Conservation (phyloP, 2,329 filamentous ascomycete genomes). For the Aureobasidium sp. region DNA sequence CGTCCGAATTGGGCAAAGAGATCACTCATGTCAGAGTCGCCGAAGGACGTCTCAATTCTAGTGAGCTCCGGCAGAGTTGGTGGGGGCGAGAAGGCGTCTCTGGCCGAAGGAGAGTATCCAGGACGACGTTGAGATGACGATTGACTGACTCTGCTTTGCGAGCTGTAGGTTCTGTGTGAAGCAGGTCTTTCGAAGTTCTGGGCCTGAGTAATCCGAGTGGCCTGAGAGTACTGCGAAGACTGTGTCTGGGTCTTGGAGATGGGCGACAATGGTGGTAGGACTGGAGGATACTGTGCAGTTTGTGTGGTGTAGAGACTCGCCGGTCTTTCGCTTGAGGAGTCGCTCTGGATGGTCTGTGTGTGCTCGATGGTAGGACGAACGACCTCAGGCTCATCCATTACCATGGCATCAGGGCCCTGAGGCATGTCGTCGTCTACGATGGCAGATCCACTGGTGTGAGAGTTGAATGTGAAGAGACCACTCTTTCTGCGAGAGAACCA, state of each 20-base stretch:
- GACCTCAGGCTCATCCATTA: background rate
- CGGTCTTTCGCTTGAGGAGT: background rate
- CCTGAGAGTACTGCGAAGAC: conserved; percentile 6
- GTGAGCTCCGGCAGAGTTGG: conserved; percentile 19
- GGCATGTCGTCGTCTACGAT: background rate
- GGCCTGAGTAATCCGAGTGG: background rate
- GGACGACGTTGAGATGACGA: background rate
- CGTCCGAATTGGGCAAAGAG: conserved; percentile 16
- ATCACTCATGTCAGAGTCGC: conserved; percentile 16
- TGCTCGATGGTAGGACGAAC: conserved; percentile 1
- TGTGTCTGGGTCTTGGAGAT: conserved; percentile 11
- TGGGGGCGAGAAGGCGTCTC: conserved; percentile 11
- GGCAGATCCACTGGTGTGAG: conserved; percentile 1
- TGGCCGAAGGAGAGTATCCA: background rate
- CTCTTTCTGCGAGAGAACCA: conserved; percentile 41
- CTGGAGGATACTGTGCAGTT: background rate
- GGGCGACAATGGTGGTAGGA: conserved; percentile 12
- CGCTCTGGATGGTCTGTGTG: background rate
- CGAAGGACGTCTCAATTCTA: conserved; percentile 18
- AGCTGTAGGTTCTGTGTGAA: conserved; percentile 8
- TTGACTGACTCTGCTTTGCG: conserved; percentile 9
- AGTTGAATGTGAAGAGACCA: conserved; percentile 31
- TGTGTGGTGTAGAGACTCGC: conserved; percentile 6
- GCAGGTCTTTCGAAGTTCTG: conserved; percentile 1
- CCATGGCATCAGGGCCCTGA: conserved; percentile 11